These are phyloP conservation scores for Cyberlindnera maclurae DNA, from an alignment of 805 yeast genomes.

Conservation along the genomic window DNA sequence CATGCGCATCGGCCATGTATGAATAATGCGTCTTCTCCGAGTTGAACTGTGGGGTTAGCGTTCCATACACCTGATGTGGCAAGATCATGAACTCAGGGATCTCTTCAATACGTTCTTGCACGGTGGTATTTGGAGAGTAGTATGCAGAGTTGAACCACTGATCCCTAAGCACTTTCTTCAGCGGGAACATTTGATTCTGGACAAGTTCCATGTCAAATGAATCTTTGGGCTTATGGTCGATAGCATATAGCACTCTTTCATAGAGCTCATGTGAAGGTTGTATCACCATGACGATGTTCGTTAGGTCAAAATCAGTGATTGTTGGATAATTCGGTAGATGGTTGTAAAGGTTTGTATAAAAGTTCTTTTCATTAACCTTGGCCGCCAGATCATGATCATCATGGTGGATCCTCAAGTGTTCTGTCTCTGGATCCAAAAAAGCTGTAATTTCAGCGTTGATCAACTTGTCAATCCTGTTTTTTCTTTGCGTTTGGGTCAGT, in stretches of 20 bases:
- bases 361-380: conserved; percentile 9
- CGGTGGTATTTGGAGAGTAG: conserved; percentile 1
- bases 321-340: conserved; percentile 30
- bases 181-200: conserved; percentile 28
- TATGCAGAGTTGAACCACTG: conserved; percentile 4
- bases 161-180: conserved; percentile 14
- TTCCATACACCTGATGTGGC: conserved; percentile 47
- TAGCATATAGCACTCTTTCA: conserved; percentile 14
- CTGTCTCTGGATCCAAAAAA: conserved; percentile 1
- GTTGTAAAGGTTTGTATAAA: conserved; percentile 28
- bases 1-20: conserved; percentile 38
- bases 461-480: conserved; percentile 7
- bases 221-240: conserved; percentile 22
- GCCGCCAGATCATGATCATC: neutral
- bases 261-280: conserved; percentile 34
- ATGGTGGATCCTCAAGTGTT: neutral
- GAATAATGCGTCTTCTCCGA: conserved; percentile 30
- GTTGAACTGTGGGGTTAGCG: conserved; percentile 43
- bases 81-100: conserved; percentile 28
- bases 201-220: conserved; percentile 52
- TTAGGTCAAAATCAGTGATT: conserved; percentile 25
- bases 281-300: conserved; percentile 53
- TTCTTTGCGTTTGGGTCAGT: conserved; percentile 18
- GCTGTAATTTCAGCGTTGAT: conserved; percentile 4
- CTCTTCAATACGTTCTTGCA: conserved; percentile 8